Base-by-base conservation (phyloP, 2,329 filamentous ascomycete species). In the Sarocladiaceae sp. region DNA sequence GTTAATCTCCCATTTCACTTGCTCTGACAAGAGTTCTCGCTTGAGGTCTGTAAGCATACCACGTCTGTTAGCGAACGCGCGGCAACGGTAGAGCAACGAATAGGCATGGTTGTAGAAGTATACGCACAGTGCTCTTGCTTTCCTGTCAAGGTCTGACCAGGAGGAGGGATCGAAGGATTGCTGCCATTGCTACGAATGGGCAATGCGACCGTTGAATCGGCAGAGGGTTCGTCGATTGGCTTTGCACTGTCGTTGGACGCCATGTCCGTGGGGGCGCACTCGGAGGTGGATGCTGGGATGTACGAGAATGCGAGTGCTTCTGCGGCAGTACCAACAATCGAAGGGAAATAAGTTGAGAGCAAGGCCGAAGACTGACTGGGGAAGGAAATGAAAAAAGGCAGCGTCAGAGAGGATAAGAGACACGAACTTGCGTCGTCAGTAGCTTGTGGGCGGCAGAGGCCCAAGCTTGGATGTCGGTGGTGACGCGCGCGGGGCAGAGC, bases 111-210 rank as follows among this genome's bases (percentile, higher is more conserved):
- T n/a, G 18, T 35, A 33, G 18, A 15, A 35, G 35, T 8, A 39
- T 47, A 71, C 86, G 62, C 69, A 96, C 91, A 99, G 69, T 99
- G 94, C 69, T 99, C 94, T 78, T 99, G 93, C 73, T 97, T 97
- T 59, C 94, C 94, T 0, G 92, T 96, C 65, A 99, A 73, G 5
- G 72, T 60, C 55, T 80, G 76, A 37, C 71, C 74, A 3, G 71
- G 64, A 47, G 73, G 67, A 11, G 47, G 47, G 12, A 50, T 18
- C 4, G 22, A 31, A 10, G 29, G 10, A n/a, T 37, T 50, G 47
- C 47, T 37, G 47, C 29, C 47, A 37, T 37, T 50, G 20, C 31
- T 37, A 12, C 29, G 33, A 20, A 36, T 50, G 12, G 47, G 47
- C 47, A 50, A 20, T 4, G 47, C 31, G 17, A 48, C 18, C 8